Evolutionary conservation across 176 grass and related monocot species (phyloP), one percentile per base, ranked within the genome.

Genomic region (Hyparrhenia diplandra): DNA sequence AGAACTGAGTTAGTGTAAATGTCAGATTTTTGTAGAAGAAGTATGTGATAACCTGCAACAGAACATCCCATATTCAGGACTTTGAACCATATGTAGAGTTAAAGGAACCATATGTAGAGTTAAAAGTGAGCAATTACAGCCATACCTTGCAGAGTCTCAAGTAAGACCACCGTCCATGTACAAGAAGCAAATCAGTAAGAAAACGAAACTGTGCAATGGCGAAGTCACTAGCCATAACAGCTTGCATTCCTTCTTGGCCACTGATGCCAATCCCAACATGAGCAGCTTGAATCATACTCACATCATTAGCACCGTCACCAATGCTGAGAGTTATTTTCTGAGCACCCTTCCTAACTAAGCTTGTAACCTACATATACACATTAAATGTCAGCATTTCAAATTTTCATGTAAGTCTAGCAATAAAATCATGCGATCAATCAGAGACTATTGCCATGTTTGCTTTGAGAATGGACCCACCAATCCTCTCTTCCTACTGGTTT

Each of bases 1-100:
- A 99, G 82, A 99, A 99, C 66, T 99, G 97, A 88, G 97, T 95
- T 85, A 99, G 68, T 17, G 97, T 99, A 85, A 99, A 99, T 29
- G 97, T 99, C 88, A 99, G 84, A 91, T 99, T 99, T 80, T 99
- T 99, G 92, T 99, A 99, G 81, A 99, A 99, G 78, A 99, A 99
- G 57, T 99, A 99, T 30, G 86, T 93, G 60, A 99, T 87, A 84
- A 99, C 97, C 97, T 99, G 90, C 69, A 90, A 91, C 45, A 74
- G 71, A 64, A 87, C 73, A 46, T 49, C 20, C 35, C 60, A 11
- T 57, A 46, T 18, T 85, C 41, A 80, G n/a, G 59, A 63, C 35
- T 29, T 35, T 67, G 8, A 79, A 76, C 63, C 69, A 68, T 61
- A 52, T 24, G 55, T 8, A 60, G 28, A 85, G 16, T 63, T 82